phyloP scores from a whole-genome alignment of 2,329 filamentous ascomycete species.

The Trichoderma gracile region DNA sequence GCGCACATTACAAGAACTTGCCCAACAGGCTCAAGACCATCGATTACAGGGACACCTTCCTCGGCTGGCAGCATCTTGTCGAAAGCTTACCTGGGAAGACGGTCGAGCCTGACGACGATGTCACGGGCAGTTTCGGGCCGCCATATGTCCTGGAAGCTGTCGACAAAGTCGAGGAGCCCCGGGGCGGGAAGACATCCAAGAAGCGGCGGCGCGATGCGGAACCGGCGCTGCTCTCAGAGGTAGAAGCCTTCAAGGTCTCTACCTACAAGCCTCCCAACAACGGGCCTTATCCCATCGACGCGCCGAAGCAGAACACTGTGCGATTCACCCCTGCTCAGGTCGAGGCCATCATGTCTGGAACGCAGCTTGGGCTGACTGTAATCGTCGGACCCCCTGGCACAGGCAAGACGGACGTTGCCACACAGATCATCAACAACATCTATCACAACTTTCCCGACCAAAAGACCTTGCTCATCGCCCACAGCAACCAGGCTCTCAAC shows the following conservation, averaged over 20 bases:
- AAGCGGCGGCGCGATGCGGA: constrained; percentile 83
- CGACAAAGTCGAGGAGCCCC: constrained; percentile 54
- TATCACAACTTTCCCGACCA: constrained; percentile 97
- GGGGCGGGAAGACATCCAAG: constrained; percentile 66
- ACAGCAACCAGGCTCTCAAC: constrained; percentile 97
- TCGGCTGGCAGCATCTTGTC: constrained; percentile 92
- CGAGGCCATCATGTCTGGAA: constrained; percentile 89
- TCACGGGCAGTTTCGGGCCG: constrained; percentile 73
- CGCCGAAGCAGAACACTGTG: constrained; percentile 76
- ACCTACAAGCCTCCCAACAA: constrained; percentile 88
- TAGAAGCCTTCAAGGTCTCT: constrained; percentile 75
- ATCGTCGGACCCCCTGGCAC: constrained; percentile 95
- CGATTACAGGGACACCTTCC: constrained; percentile 91
- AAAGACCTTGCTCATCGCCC: constrained; percentile 86
- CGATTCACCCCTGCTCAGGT: constrained; percentile 90
- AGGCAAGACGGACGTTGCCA: constrained; percentile 98
- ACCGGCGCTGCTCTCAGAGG: constrained; percentile 60
- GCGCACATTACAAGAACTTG: constrained; percentile 82
- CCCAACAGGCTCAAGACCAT: constrained; percentile 74
- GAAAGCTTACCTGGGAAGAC: constrained; percentile 87
- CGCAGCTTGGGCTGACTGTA: constrained; percentile 89
- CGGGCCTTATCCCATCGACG: constrained; percentile 85
- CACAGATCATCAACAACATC: constrained; percentile 97
- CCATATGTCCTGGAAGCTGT: constrained; percentile 80
- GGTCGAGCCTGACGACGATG: constrained; percentile 74